Evolutionary conservation across 805 yeast genomes (phyloP).

Genomic region (Starmerella geochares): DNA sequence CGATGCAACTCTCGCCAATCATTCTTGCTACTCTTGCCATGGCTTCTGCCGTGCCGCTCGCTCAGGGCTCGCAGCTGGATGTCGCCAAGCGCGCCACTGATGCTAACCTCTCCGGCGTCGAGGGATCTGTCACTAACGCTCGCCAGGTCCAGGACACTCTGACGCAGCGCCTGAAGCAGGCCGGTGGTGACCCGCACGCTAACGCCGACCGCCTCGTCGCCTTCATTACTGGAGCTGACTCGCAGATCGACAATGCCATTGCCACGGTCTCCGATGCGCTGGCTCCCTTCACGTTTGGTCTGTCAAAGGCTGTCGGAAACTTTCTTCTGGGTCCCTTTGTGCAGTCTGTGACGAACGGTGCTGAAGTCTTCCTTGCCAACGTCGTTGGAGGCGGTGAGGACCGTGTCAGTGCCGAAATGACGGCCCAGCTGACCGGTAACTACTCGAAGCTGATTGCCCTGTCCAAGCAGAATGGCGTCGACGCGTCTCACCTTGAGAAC

Average conservation of each 20-base stretch:
- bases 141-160: conserved; percentile 18
- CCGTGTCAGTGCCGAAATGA: conserved; percentile 12
- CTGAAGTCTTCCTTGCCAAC: conserved; percentile 21
- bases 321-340: conserved; percentile 27
- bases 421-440: conserved; percentile 19
- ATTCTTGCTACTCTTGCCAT: conserved; percentile 11
- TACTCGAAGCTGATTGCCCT: conserved; percentile 19
- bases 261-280: conserved; percentile 8
- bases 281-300: conserved; percentile 17
- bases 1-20: conserved; percentile 11
- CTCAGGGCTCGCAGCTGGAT: no score
- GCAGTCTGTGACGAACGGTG: conserved; percentile 23
- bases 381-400: conserved; percentile 21
- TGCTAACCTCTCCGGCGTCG: conserved; percentile 13
- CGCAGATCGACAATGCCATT: conserved; percentile 9
- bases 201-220: conserved; percentile 14
- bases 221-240: conserved; percentile 28
- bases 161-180: conserved; percentile 13
- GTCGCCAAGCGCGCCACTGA: conserved; percentile 11
- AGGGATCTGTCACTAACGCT: conserved; percentile 17
- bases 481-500: conserved; percentile 16
- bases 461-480: conserved; percentile 19
- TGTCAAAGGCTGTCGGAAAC: conserved; percentile 18
- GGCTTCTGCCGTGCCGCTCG: conserved; percentile 3
- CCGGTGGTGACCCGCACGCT: conserved; percentile 18